A percentile compares a stretch with the other conserved stretches of the same genome.
Evolutionary conservation across 129 eudicot species (phyloP).

Genomic region (Rutidosis leptorrhynchoides): DNA sequence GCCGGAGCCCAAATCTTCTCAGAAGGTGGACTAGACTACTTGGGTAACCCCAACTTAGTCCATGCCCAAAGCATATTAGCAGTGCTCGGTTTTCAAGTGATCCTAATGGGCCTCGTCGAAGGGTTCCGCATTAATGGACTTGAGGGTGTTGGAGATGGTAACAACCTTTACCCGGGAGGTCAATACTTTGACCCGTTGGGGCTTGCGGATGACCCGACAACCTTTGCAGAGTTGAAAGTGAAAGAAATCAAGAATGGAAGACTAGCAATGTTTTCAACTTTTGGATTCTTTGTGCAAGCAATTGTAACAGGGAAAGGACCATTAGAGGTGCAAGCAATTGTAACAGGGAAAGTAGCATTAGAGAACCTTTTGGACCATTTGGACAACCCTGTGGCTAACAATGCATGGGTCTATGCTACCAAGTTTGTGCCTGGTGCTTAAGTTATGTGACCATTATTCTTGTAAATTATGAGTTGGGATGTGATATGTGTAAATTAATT

Average conservation of each 20-base stretch:
- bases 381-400: conserved; percentile 48
- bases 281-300: conserved; percentile 44
- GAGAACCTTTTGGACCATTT: conserved; percentile 48
- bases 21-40: conserved; percentile 44
- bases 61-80: conserved; percentile 48
- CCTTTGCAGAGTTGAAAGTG: conserved; percentile 42
- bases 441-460: neutral
- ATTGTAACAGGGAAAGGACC: conserved; percentile 47
- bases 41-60: conserved; percentile 44
- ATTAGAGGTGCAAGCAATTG: conserved; percentile 45
- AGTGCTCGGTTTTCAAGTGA: conserved; percentile 38
- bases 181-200: conserved; percentile 48
- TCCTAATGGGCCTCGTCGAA: conserved; percentile 41
- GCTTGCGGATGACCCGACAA: conserved; percentile 38
- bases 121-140: conserved; percentile 45
- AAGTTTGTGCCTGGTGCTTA: conserved; percentile 47
- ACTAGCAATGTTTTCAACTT: conserved; percentile 44
- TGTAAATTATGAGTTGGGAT: conserved; percentile 23
- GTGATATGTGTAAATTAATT: too few relatives aligned
- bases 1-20: conserved; percentile 48
- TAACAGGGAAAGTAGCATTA: conserved; percentile 42
- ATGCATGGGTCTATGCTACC: conserved; percentile 53
- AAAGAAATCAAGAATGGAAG: conserved; percentile 47
- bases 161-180: conserved; percentile 44
- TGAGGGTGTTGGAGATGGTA: conserved; percentile 39